phyloP scores from a whole-genome alignment of 495 filamentous ascomycete species.

The Penicillium mononematosum region DNA sequence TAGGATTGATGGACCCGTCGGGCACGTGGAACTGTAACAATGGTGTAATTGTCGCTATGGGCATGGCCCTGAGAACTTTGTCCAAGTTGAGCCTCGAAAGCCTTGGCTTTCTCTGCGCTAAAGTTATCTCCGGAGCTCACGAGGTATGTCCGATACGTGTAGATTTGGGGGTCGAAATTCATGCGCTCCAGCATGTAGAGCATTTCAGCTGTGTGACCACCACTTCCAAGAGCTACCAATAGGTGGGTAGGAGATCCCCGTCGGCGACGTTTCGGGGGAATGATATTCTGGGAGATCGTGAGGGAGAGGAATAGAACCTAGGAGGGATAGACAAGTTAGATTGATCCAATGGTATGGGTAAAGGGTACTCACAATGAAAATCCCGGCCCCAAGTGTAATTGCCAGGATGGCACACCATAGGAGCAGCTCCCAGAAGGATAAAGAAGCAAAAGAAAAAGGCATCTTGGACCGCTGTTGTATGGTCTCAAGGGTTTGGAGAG shows the following conservation, averaged over 20 bases:
- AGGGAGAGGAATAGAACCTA: constrained; percentile 32
- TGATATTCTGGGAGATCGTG: constrained; percentile 34
- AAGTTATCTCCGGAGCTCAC: constrained; percentile 74
- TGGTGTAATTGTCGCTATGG: constrained; percentile 41
- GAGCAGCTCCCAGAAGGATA: not conserved
- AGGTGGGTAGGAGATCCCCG: constrained; percentile 57
- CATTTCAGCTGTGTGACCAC: constrained; percentile 95
- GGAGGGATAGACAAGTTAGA: constrained; percentile 9
- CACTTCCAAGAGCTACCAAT: constrained; percentile 82
- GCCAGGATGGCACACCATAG: not conserved
- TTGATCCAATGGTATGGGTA: not conserved
- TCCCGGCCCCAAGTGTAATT: constrained; percentile 14
- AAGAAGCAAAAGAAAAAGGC: not conserved
- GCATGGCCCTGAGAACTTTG: not conserved
- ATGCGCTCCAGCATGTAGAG: constrained; percentile 66
- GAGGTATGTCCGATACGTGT: constrained; percentile 76
- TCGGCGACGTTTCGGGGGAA: constrained; percentile 33
- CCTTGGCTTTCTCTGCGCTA: constrained; percentile 62
- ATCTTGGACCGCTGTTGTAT: constrained; percentile 1
- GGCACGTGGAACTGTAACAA: constrained; percentile 66
- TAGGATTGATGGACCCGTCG: constrained; percentile 76
- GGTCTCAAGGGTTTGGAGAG: not conserved
- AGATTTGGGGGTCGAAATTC: constrained; percentile 44
- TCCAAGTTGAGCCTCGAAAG: constrained; percentile 56
- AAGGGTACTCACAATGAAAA: constrained; percentile 22